Evolutionary conservation across 768 basidiomycete species (phyloP).

Genomic region (Suillus sp.): DNA sequence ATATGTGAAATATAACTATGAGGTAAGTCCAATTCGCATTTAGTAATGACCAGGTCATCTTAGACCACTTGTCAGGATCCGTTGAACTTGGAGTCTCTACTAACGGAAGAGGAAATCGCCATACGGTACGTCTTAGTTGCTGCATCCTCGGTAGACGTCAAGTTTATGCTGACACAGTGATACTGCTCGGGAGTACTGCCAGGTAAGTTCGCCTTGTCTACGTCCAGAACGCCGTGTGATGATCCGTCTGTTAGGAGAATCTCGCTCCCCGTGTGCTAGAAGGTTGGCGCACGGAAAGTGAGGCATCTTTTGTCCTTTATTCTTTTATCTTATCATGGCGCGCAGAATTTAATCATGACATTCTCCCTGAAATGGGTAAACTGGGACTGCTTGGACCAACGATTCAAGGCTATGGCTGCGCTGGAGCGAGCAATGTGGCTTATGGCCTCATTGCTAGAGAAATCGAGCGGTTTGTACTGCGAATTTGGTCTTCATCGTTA

Average conservation of each 20-base stretch:
- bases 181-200: slow-evolving; percentile 77
- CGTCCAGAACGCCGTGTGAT: slow-evolving; percentile 1
- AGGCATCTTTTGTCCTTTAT: slow-evolving; percentile 18
- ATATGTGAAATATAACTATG: slow-evolving; percentile 24
- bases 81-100: slow-evolving; percentile 70
- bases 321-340: slow-evolving; percentile 2
- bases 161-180: slow-evolving; percentile 50
- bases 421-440: slow-evolving; percentile 87
- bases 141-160: neutral
- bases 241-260: slow-evolving; percentile 56
- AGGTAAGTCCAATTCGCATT: slow-evolving; percentile 18
- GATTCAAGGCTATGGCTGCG: slow-evolving; percentile 92
- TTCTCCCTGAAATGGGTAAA: slow-evolving; percentile 90
- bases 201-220: slow-evolving; percentile 46
- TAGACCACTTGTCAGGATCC: slow-evolving; percentile 64
- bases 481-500: neutral
- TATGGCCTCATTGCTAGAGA: slow-evolving; percentile 94
- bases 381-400: slow-evolving; percentile 91
- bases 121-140: slow-evolving; percentile 60
- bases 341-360: slow-evolving; percentile 72
- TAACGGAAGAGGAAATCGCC: slow-evolving; percentile 89
- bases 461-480: slow-evolving; percentile 71
- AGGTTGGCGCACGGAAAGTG: slow-evolving; percentile 87
- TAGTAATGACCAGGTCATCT: neutral
- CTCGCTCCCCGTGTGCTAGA: slow-evolving; percentile 87